A percentile compares a stretch with the other conserved stretches of the same genome.
Conservation (phyloP, 2,329 filamentous ascomycete genomes). For the Zalaria obscura region DNA sequence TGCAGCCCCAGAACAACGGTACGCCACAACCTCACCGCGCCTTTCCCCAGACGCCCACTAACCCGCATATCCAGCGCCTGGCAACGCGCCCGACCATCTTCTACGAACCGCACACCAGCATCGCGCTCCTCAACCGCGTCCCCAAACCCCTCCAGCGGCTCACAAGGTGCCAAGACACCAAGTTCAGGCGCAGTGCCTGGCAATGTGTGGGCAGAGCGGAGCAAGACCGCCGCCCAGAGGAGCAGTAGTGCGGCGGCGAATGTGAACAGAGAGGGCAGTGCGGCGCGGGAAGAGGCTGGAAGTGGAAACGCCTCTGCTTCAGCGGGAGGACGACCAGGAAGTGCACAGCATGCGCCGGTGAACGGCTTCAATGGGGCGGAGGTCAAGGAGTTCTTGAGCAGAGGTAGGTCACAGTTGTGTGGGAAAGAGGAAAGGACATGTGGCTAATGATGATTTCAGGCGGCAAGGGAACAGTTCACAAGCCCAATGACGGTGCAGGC, state of each 20-base stretch:
- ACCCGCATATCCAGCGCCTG: background rate
- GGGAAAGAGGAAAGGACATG: too few relatives aligned
- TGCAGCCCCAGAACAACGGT: background rate
- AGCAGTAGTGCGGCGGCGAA: background rate
- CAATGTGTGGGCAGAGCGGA: conserved; percentile 4
- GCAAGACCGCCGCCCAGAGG: background rate
- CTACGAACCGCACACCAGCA: background rate
- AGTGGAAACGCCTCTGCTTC: background rate
- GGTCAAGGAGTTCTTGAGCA: conserved; percentile 26
- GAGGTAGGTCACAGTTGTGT: conserved; percentile 8
- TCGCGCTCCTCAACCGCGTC: conserved; percentile 3
- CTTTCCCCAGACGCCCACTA: too few relatives aligned
- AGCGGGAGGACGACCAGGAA: conserved; percentile 5
- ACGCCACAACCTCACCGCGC: too few relatives aligned
- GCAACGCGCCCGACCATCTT: background rate
- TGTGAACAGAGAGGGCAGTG: background rate
- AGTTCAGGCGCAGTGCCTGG: background rate
- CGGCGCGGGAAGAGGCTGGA: background rate
- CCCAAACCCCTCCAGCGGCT: background rate
- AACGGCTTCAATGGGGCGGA: conserved; percentile 29
- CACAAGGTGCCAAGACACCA: background rate
- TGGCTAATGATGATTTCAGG: conserved; percentile 8
- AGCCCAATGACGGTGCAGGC: conserved; percentile 6
- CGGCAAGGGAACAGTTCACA: conserved; percentile 14
- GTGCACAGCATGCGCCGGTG: conserved; percentile 14